These are phyloP conservation scores for Candolleomyces efflorescens DNA, from an alignment of 768 basidiomycete genomes.

Conservation along the genomic window DNA sequence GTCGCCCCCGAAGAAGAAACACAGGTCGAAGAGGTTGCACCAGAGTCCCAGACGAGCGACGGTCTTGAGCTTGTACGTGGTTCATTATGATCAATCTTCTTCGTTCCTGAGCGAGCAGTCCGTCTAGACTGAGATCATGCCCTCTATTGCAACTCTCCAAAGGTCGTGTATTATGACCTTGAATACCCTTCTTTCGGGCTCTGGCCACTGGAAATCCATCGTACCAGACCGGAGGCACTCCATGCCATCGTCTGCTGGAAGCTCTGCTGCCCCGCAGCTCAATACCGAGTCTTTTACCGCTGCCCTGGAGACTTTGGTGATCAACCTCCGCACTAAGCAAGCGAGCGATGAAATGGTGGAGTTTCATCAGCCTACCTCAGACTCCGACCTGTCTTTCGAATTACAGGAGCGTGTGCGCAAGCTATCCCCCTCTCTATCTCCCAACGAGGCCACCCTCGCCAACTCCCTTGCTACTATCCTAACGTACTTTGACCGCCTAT, in stretches of 20 bases:
- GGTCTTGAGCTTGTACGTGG: conserved; percentile 19
- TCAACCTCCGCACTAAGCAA: conserved; percentile 54
- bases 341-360: conserved; percentile 44
- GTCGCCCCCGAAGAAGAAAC: background rate
- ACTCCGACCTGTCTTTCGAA: conserved; percentile 55
- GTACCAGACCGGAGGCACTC: conserved; percentile 60
- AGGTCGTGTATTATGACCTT: conserved; percentile 72
- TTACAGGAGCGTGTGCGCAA: conserved; percentile 50
- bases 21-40: background rate
- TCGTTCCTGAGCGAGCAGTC: conserved; percentile 1
- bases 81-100: conserved; percentile 5
- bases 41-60: conserved; percentile 1
- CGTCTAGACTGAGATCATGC: conserved; percentile 53
- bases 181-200: conserved; percentile 55
- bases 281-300: conserved; percentile 38
- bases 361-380: conserved; percentile 32
- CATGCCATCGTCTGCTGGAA: conserved; percentile 43
- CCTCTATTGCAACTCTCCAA: conserved; percentile 72
- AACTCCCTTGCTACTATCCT: conserved; percentile 67
- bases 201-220: conserved; percentile 45
- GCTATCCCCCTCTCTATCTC: conserved; percentile 38
- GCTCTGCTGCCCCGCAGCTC: conserved; percentile 23
- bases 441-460: conserved; percentile 58
- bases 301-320: conserved; percentile 58
- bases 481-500: conserved; percentile 61